Evolutionary conservation across 202 grass and related monocot species (phyloP).

Genomic region (Panicum hallii): DNA sequence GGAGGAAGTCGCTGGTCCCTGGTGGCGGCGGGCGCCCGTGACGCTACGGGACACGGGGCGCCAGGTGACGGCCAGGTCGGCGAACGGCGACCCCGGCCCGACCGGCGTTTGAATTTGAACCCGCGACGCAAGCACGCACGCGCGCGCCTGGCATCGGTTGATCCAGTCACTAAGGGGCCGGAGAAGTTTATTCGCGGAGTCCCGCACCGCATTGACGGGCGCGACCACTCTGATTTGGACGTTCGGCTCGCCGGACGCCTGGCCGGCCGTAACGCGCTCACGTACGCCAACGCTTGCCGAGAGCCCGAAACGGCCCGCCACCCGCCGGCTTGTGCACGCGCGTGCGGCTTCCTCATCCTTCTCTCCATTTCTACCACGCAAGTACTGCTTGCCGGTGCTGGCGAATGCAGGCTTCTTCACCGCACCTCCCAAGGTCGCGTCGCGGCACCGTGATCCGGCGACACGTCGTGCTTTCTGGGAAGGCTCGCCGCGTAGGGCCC

Average conservation of each 20-base stretch:
- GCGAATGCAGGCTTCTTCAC: background rate
- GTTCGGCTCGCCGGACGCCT: background rate
- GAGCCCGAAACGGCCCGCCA: background rate
- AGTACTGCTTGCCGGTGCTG: no score
- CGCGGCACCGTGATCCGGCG: background rate
- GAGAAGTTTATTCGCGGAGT: no score
- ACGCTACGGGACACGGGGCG: constrained; percentile 30
- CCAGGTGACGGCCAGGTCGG: constrained; percentile 18
- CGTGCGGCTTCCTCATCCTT: background rate
- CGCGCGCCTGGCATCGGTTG: no score
- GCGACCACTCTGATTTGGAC: background rate
- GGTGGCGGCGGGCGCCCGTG: constrained; percentile 3
- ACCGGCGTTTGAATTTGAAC: background rate
- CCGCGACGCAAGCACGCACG: no score
- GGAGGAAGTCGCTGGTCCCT: background rate
- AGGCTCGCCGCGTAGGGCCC: background rate
- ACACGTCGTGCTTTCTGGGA: background rate
- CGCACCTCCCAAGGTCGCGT: background rate
- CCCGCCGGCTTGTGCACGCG: no score
- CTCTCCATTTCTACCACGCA: background rate
- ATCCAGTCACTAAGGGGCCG: no score
- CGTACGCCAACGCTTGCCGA: background rate
- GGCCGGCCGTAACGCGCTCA: background rate
- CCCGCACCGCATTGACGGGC: no score
- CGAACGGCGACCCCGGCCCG: constrained; percentile 13